Base-by-base conservation (phyloP, 331 rosid species). In the Pyrus hybrid region DNA sequence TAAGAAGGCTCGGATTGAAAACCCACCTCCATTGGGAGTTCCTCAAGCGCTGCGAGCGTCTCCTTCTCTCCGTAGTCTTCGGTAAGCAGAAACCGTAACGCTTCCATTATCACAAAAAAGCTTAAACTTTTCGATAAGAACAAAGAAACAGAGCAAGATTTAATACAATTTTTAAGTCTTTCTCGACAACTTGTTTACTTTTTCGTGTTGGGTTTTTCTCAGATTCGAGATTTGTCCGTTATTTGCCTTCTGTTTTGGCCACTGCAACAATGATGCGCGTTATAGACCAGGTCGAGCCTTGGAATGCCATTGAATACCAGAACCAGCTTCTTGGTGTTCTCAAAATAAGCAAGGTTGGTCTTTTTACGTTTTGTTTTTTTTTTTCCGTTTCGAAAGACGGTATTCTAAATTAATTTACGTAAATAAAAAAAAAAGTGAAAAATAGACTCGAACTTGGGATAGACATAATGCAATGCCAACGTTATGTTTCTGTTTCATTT, bases 241-340 rank as follows among this genome's bases (percentile, higher is more conserved):
- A 80, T 84, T 90, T 87, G 57, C 97, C 99, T 33, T 94, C 99
- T 80, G 96, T 88, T 4, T 63, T 94, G 95, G 99, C 99, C 45
- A 85, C 96, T 43, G 93, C 99, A 0, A 87, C 93, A 77, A 94
- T 94, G 97, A 64, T 89, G 88, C 83, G 80, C 70, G 92, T 86
- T 45, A 87, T 92, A 69, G 97, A 90, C 69, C 84, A 85, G 80
- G 86, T 92, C 73, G 90, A 88, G 68, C 86, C 88, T 71, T 66
- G 74, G 67, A 88, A 82, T 68, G 89, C 86, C 18, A 33, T 73
- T 61, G 86, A 85, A 25, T 89, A 86, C 80, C 83, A 87, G 70
- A 84, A 76, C 72, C 97, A 83, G 80, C 96, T 94, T 82, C 90
- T 90, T 26, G 76, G 68, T 79, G 88, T 89, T 76, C 89, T 92